Conservation (phyloP, 768 basidiomycete genomes). For the Boletus subcaerulescens region DNA sequence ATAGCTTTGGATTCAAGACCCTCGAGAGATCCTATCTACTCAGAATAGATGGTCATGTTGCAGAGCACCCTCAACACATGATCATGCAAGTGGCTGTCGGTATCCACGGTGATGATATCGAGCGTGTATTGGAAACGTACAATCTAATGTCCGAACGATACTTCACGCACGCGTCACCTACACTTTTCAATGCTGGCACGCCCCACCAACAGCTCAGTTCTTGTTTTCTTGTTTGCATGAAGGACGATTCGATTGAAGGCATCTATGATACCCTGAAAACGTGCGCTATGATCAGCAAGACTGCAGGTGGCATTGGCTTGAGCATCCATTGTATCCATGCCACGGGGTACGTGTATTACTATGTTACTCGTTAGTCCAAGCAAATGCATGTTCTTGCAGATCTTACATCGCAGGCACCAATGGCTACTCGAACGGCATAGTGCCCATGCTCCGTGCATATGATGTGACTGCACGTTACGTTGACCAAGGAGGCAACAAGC, state of each 20-base stretch:
- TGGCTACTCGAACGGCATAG: conserved; percentile 98
- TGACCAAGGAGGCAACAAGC: conserved; percentile 98
- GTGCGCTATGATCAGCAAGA: conserved; percentile 99
- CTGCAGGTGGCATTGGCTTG: conserved; percentile 95
- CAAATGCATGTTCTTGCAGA: conserved; percentile 38
- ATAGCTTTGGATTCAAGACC: conserved; percentile 98
- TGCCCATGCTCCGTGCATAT: conserved; percentile 97
- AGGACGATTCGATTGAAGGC: conserved; percentile 97
- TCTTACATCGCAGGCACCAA: conserved; percentile 99
- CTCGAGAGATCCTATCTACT: conserved; percentile 97
- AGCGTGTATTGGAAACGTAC: conserved; percentile 87
- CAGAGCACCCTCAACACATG: conserved; percentile 98
- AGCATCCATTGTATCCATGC: conserved; percentile 96
- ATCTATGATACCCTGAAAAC: conserved; percentile 98
- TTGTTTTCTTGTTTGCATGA: conserved; percentile 98
- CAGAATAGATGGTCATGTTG: conserved; percentile 89
- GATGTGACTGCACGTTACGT: conserved; percentile 98
- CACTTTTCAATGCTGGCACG: conserved; percentile 97
- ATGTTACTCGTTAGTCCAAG: neutral
- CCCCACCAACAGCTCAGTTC: conserved; percentile 93
- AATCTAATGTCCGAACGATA: conserved; percentile 97
- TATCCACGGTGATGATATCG: conserved; percentile 88
- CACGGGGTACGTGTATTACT: conserved; percentile 62
- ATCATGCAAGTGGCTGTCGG: conserved; percentile 99
- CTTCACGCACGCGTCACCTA: conserved; percentile 98